Conservation (phyloP, 2,329 filamentous ascomycete species). For the Ceratocystis alfenasii region DNA sequence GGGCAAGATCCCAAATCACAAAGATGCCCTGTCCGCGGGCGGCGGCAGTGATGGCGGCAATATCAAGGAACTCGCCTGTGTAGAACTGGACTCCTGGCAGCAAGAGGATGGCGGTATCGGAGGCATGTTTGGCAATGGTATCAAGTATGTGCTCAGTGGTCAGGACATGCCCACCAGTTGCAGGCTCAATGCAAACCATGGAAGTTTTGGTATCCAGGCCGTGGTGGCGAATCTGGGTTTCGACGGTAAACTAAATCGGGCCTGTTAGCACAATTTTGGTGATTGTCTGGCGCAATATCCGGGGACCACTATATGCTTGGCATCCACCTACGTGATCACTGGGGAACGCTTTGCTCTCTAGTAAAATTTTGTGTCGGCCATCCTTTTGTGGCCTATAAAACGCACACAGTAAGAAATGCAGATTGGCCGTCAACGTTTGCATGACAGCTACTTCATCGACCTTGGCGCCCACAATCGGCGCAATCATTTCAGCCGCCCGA, state of each 20-base stretch:
- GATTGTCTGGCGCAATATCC: not conserved
- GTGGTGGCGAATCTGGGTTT: conserved; percentile 63
- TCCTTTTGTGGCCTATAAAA: conserved; percentile 57
- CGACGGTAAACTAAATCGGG: conserved; percentile 53
- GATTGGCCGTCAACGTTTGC: conserved; percentile 67
- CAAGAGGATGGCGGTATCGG: conserved; percentile 61
- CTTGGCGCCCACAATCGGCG: conserved; percentile 55
- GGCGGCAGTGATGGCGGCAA: conserved; percentile 63
- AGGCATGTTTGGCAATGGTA: conserved; percentile 62
- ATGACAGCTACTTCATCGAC: conserved; percentile 65
- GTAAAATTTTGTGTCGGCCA: conserved; percentile 56
- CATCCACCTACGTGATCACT: conserved; percentile 54
- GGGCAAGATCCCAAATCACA: conserved; percentile 80
- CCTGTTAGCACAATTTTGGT: not conserved
- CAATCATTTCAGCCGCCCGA: conserved; percentile 54
- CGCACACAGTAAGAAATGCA: conserved; percentile 68
- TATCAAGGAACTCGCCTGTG: conserved; percentile 79
- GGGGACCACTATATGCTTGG: not conserved
- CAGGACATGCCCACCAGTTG: conserved; percentile 44
- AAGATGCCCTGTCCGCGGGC: conserved; percentile 59
- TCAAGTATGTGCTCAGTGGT: conserved; percentile 59
- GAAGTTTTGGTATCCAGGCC: conserved; percentile 49
- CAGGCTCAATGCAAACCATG: conserved; percentile 58
- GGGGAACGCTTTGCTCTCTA: conserved; percentile 76
- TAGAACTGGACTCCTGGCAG: conserved; percentile 88